phyloP scores from a whole-genome alignment of 352 stramenopile species.

The Phytophthora pisi region DNA sequence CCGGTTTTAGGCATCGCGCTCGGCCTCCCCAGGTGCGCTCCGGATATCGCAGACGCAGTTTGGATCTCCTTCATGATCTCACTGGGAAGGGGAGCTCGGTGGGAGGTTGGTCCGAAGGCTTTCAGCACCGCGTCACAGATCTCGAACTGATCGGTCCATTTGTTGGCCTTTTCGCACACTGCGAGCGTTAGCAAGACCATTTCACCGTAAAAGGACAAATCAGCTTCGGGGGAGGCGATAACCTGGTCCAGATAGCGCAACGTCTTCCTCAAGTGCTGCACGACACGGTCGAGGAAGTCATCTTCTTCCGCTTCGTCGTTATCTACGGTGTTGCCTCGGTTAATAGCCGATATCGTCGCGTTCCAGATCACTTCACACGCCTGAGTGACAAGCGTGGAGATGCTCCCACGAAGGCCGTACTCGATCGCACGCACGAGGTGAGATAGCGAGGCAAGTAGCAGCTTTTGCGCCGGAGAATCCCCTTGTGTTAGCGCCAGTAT shows the following conservation, averaged over 20 bases:
- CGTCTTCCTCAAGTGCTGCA: constrained; percentile 26
- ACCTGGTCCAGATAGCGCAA: constrained; percentile 36
- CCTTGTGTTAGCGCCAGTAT: constrained; percentile 57
- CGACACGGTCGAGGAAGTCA: constrained; percentile 29
- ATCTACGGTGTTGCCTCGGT: constrained; percentile 16
- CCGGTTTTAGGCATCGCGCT: constrained; percentile 17
- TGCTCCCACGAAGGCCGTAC: constrained; percentile 38
- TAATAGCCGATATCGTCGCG: constrained; percentile 46
- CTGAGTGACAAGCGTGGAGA: constrained; percentile 39
- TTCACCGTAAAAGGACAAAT: constrained; percentile 48
- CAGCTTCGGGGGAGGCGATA: constrained; percentile 1
- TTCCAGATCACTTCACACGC: constrained; percentile 86
- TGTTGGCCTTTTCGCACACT: constrained; percentile 51
- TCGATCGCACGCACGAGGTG: constrained; percentile 62
- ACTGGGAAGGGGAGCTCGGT: constrained; percentile 18
- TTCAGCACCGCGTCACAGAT: constrained; percentile 44
- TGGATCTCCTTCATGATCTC: constrained; percentile 58
- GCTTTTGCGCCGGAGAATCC: constrained; percentile 46
- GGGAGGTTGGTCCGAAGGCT: constrained; percentile 20
- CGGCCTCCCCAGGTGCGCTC: constrained; percentile 60
- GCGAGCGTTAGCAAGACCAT: constrained; percentile 63
- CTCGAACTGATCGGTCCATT: constrained; percentile 51
- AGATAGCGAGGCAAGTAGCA: constrained; percentile 55
- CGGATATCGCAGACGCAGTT: constrained; percentile 54
- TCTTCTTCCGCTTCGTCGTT: constrained; percentile 24